Conservation (phyloP, 495 filamentous ascomycete genomes). For the Penicillium canescens region DNA sequence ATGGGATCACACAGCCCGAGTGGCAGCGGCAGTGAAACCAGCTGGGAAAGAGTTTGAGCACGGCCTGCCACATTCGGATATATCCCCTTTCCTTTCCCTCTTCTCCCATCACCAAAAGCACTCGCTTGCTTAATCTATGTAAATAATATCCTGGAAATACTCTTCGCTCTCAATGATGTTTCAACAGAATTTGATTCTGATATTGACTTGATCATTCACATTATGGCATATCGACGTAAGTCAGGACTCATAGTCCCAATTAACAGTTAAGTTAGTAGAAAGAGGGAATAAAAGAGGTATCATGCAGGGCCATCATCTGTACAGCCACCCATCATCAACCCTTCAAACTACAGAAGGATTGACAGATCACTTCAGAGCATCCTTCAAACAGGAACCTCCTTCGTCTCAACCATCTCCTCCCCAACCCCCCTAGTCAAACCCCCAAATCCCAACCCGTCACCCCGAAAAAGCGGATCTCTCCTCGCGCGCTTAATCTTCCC, state of each 20-base stretch:
- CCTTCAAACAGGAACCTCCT: conserved; percentile 10
- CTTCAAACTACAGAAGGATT: not conserved
- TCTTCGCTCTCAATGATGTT: conserved; percentile 26
- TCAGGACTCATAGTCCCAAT: not conserved
- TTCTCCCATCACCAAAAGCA: conserved; percentile 2
- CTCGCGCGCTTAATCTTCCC: conserved; percentile 29
- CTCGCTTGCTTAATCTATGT: conserved; percentile 10
- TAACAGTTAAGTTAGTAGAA: not conserved
- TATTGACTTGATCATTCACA: conserved; percentile 10
- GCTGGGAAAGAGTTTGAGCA: conserved; percentile 37
- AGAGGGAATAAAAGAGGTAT: too few species aligned
- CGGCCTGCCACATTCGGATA: not conserved
- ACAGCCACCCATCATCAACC: not conserved
- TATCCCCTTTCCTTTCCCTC: not conserved
- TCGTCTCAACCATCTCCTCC: conserved; percentile 6
- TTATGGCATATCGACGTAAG: conserved; percentile 4
- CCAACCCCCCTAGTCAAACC: not conserved
- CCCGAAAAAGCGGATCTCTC: conserved; percentile 15
- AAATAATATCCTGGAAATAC: conserved; percentile 14
- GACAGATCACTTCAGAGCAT: not conserved
- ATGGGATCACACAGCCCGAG: conserved; percentile 23
- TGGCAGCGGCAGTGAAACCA: conserved; percentile 39
- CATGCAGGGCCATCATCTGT: not conserved
- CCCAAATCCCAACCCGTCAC: not conserved
- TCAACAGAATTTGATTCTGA: not conserved